Percentiles rank a stretch among this genome's conserved stretches.
phyloP scores from a whole-genome alignment of 148 eudicot species.

The Chenopodium quinoa region DNA sequence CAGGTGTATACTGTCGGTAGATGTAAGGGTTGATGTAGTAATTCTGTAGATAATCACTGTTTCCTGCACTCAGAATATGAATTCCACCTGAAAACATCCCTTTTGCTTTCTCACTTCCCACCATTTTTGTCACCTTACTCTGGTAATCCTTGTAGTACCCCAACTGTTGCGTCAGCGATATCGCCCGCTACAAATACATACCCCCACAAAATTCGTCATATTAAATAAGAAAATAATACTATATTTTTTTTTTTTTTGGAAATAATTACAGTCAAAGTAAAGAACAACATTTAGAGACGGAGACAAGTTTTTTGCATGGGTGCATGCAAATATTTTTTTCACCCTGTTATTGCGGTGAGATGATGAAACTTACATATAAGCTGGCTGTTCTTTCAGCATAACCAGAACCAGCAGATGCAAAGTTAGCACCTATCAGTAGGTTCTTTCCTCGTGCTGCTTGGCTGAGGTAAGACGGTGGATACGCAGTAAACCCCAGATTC shows the following conservation, averaged over 20 bases:
- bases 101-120: constrained; percentile 61
- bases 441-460: constrained; percentile 56
- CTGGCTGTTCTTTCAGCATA: constrained; percentile 65
- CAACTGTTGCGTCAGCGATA: constrained; percentile 67
- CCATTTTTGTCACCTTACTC: constrained; percentile 53
- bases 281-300: too few relatives aligned
- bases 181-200: constrained; percentile 46
- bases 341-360: too few relatives aligned
- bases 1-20: constrained; percentile 50
- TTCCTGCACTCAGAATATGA: constrained; percentile 82
- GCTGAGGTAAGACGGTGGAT: constrained; percentile 77
- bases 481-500: constrained; percentile 66
- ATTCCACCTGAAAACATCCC: constrained; percentile 68
- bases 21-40: constrained; percentile 69
- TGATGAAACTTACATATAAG: constrained; percentile 46
- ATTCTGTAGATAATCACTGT: constrained; percentile 83
- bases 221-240: too few relatives aligned
- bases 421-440: constrained; percentile 63
- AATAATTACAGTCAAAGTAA: too few relatives aligned
- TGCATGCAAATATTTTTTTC: neutral
- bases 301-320: neutral
- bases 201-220: neutral
- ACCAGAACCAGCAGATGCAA: constrained; percentile 92
- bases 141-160: constrained; percentile 74
- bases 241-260: neutral